Evolutionary conservation across 208 protist species (phyloP), one percentile per base, ranked within the genome.

Genomic region (Acanthamoeba polyphaga): DNA sequence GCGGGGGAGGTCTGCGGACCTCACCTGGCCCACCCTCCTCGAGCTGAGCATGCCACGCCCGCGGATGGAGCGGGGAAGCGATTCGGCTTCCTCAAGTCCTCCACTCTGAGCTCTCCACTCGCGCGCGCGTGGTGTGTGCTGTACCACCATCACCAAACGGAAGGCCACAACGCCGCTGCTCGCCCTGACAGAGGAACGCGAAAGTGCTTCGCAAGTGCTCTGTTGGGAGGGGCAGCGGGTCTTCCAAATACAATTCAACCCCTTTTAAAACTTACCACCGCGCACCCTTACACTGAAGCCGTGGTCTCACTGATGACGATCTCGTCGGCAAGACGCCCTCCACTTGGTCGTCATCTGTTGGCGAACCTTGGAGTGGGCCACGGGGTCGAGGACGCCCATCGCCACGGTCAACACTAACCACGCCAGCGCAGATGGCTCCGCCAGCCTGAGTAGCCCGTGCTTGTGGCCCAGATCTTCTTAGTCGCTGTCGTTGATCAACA

Each of bases 161-260:
- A 29, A 80, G 72, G 38, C 17, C 72, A 80, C 34, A 38, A 51
- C 34, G 72, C 34, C 72, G 62, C 62, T 12, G 62, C n/a, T 24
- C 13, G 22, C 64, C n/a, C 34, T 4, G 72, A 49, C 72, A 80
- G 72, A 80, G 72, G 72, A 80, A 80, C 72, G 72, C 72, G 72
- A 80, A 80, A 80, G 72, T 49, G 72, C 32, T 80, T 80, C 72
- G 72, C 72, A 80, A 38, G 72, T 27, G 72, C 72, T 80, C 72
- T 80, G 32, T 27, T 32, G 19, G 7, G 0, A 7, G 10, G 19
- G 62, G 62, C 10, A 9, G 62, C 24, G 62, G 62, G 62, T 29
- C 62, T 70, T 70, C 62, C 62, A 32, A 27, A 51, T 4, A 49
- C 43, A 49, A n/a, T n/a, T n/a, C n/a, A n/a, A n/a, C n/a, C n/a